Evolutionary conservation across 1,284 basidiomycete genomes (phyloP), one percentile per base, ranked within the genome.

Genomic region (Moniliella sp.): DNA sequence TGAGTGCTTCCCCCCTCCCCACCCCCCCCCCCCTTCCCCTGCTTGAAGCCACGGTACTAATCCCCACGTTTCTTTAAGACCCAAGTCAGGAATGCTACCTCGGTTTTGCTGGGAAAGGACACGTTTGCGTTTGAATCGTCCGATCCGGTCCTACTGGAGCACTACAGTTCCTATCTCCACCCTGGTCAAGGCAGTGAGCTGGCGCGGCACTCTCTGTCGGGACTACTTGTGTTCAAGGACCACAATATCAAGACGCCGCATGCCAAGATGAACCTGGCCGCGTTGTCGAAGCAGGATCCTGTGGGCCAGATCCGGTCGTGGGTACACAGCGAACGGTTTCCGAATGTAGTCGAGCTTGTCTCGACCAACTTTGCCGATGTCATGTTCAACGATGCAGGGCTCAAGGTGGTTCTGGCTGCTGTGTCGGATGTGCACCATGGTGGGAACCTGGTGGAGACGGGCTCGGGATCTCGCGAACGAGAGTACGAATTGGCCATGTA

Each of bases 171-270:
- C 13, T 35, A 30, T 19, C 14, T 35, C 8, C 27, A 21, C 15
- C 14, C 14, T n/a, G 23, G 1, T 18, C 23, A 15, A 33, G 15
- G 4, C 4, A 4, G 16, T 34, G 15, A 27, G 21, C 23, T 29
- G 32, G 3, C 27, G 43, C 12, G 28, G n/a, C n/a, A 4, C 25
- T 26, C 48, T 27, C 33, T 28, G 14, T 46, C 43, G 2, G 50
- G 31, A 7, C 30, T 59, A 27, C 46, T 59, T 19, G 56, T 48
- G 2, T 59, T 59, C 45, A 56, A 57, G 31, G 54, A 56, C 18
- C 43, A 38, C 30, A 25, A 31, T 15, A 35, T 4, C 18, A 26
- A 2, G 30, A 38, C n/a, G 53, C 53, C 4, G 37, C 41, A n/a
- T n/a, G n/a, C n/a, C n/a, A n/a, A n/a, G n/a, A n/a, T n/a, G n/a